These are phyloP conservation scores for Coemansia sp. DNA, from an alignment of 192 early-diverging fungal species.

Conservation along the genomic window DNA sequence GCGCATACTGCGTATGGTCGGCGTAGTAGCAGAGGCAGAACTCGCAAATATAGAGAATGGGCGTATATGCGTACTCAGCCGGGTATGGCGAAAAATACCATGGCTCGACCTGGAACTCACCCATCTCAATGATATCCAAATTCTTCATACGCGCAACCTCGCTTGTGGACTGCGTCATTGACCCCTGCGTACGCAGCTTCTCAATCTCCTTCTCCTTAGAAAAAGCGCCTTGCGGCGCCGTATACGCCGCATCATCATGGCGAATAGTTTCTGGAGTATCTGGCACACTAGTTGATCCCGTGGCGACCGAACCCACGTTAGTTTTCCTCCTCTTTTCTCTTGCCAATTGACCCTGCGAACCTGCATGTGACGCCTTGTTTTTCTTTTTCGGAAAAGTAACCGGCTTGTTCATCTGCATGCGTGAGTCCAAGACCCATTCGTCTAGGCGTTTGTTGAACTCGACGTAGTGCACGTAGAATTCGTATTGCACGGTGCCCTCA, in stretches of 20 bases:
- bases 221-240: slow-evolving; percentile 54
- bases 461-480: slow-evolving; percentile 96
- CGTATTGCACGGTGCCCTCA: slow-evolving; percentile 44
- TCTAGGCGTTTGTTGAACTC: slow-evolving; percentile 98
- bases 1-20: slow-evolving; percentile 66
- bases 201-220: slow-evolving; percentile 97
- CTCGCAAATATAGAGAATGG: slow-evolving; percentile 90
- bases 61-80: slow-evolving; percentile 73
- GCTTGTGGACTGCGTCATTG: slow-evolving; percentile 95
- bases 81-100: slow-evolving; percentile 99
- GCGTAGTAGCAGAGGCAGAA: slow-evolving; percentile 89
- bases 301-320: slow-evolving; percentile 40
- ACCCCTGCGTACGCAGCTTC: slow-evolving; percentile 86
- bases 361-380: slow-evolving; percentile 34
- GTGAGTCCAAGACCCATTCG: slow-evolving; percentile 80
- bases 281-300: slow-evolving; percentile 26
- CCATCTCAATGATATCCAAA: slow-evolving; percentile 89
- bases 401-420: slow-evolving; percentile 64
- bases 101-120: slow-evolving; percentile 85
- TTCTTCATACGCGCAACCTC: slow-evolving; percentile 96
- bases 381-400: slow-evolving; percentile 73
- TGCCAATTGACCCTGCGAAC: slow-evolving; percentile 30
- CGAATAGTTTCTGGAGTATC: slow-evolving; percentile 43
- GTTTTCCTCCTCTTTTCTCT: slow-evolving; percentile 54
- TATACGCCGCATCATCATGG: slow-evolving; percentile 46